phyloP scores from a whole-genome alignment of 441 rosid species.

The Corymbia calophylla region DNA sequence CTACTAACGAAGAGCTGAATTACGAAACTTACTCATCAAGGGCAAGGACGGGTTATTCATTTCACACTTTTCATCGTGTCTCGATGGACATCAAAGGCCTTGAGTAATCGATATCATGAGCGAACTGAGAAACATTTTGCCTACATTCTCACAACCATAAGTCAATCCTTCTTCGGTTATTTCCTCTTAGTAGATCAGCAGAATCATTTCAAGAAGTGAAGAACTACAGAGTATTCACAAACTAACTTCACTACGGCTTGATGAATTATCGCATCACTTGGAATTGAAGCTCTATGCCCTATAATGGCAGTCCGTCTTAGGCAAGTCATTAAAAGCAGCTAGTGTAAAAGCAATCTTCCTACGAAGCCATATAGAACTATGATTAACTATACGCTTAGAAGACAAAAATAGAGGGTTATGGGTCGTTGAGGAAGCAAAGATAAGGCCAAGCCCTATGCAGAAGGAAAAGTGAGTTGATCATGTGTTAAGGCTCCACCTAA shows the following conservation, averaged over 20 bases:
- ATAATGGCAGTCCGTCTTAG: neutral
- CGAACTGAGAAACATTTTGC: neutral
- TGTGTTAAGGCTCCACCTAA: neutral
- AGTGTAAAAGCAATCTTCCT: neutral
- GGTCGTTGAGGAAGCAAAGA: neutral
- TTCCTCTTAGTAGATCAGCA: neutral
- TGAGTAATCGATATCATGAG: neutral
- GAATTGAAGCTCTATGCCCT: neutral
- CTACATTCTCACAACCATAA: neutral
- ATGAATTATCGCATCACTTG: neutral
- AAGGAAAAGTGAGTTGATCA: neutral
- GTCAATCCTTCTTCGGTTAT: neutral
- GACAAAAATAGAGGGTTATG: neutral
- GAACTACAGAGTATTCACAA: neutral
- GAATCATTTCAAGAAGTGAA: neutral
- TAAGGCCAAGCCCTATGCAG: neutral
- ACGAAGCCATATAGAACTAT: neutral
- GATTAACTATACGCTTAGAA: neutral
- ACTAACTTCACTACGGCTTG: neutral
- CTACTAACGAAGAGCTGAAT: neutral
- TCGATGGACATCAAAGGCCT: neutral
- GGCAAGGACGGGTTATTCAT: neutral
- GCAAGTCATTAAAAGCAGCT: neutral
- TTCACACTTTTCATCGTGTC: fast-evolving
- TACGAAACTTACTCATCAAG: neutral